phyloP scores from a whole-genome alignment of 345 rosid species.

The Cochlearia excelsa region DNA sequence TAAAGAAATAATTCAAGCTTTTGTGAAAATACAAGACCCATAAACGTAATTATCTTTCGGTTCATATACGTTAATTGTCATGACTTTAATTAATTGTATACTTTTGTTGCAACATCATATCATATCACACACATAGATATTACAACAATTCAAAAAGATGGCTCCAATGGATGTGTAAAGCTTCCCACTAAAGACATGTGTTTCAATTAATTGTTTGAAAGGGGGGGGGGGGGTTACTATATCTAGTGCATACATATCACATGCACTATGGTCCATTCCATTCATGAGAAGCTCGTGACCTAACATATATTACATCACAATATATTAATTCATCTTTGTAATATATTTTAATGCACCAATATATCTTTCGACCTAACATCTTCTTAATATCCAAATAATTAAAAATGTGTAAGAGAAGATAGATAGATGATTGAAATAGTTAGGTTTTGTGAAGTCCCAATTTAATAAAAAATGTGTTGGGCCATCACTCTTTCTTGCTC shows the following conservation, averaged over 20 bases:
- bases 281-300: constrained; percentile 32
- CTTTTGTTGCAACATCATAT: constrained; percentile 28
- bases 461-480: constrained; percentile 31
- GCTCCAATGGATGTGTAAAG: constrained; percentile 27
- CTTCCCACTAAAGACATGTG: constrained; percentile 33
- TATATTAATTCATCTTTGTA: background rate
- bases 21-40: constrained; percentile 14
- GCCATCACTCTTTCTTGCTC: constrained; percentile 35
- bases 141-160: constrained; percentile 14
- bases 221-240: constrained; percentile 5
- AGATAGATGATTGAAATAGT: background rate
- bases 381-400: no score
- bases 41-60: constrained; percentile 18
- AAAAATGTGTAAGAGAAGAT: background rate
- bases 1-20: constrained; percentile 22
- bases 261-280: constrained; percentile 37
- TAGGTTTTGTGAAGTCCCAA: constrained; percentile 31
- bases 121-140: constrained; percentile 29
- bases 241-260: constrained; percentile 31
- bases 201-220: constrained; percentile 26
- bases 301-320: constrained; percentile 27
- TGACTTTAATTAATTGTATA: constrained; percentile 21
- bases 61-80: constrained; percentile 23
- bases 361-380: constrained; percentile 20
- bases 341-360: constrained; percentile 7